Base-by-base conservation (phyloP, 2,329 filamentous ascomycete genomes). In the Colletotrichum lindemuthianum region DNA sequence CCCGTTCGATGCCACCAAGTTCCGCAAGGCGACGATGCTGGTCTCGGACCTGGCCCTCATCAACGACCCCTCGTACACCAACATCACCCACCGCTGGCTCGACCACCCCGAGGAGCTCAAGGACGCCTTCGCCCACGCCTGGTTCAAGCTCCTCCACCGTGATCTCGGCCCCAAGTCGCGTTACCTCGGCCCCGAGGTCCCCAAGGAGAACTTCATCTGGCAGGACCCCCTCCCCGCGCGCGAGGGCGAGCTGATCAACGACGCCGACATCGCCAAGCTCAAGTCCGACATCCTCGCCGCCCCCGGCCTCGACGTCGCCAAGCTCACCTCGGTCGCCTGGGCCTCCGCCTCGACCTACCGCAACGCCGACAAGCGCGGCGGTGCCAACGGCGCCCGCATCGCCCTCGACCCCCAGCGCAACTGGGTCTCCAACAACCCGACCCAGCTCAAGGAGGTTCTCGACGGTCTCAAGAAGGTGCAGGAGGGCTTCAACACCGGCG, bases 111-210 rank as follows among this genome's bases (percentile, higher is more conserved):
- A 90, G 49, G 78, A 92, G 81, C 84, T 93, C 43, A 84, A 83
- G 58, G 87, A 92, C 66, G 88, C 85, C 8, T 94, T 93, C 72
- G 82, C 85, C 24, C 86, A 87, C 53, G 91, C 91, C 12, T 94
- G 91, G 91, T 94, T 92, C 86, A 93, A 94, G 86, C 85, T 94
- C 45, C 82, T 91, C 39, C 91, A 94, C 81, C 90, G 91, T 79
- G 91, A 93, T 75, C 86, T 94, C 79, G 91, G 91, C 13, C 91
- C 91, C 47, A 81, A 86, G 58, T 74, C 84, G 32, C 90, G 89
- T 73, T 93, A 91, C 82, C 72, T 93, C 50, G 91, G 91, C 36
- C 91, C 91, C 1, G 91, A 94, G 77, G 82, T 92, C 15, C 90
- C 91, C 51, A 80, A 82, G 57, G 89, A 93, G 81, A 81, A 82